Evolutionary conservation across 1,284 basidiomycete species (phyloP), one percentile per base, ranked within the genome.

Genomic region (Pyrrhoderma noxium): DNA sequence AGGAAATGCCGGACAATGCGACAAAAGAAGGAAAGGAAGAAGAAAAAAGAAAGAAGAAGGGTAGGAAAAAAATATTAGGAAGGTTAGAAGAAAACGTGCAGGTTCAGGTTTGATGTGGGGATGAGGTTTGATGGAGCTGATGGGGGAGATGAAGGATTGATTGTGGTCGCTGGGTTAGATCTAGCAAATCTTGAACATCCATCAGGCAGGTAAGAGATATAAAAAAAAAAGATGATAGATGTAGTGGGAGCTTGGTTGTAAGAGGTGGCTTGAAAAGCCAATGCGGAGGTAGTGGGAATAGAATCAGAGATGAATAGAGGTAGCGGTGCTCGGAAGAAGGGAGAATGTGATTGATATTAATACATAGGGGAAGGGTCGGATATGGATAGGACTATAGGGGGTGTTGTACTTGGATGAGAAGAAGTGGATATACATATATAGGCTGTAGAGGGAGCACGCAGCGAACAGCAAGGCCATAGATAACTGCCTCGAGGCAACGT

Each of bases 381-480:
- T 21, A 21, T 40, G n/a, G 38, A 40, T 40, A 14, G 38, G 4
- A 40, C n/a, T 8, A 5, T n/a, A 5, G 14, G 19, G 19, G 38
- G 38, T 5, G 38, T 5, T 11, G 27, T 31, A 31, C 27, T 31
- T 31, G 27, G 11, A 11, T 5, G 27, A 31, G 27, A 31, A 31
- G 27, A 31, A 31, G 27, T 5, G n/a, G 1, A 40, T 49, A 31
- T 31, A 22, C 35, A 44, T 34, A 51, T 31, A 51, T 7, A 35
- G 41, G 5, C 41, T 44, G 49, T 16, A 39, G 41, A 39, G 49
- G 22, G 21, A 31, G 38, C 49, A 51, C 49, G 49, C 49, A 51
- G 49, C 21, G 35, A 31, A 41, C 27, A 13, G 41, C 34, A 19
- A 44, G 49, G 49, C 31, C 35, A 34, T n/a, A 18, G 39, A 44